Conservation (phyloP, 2,329 filamentous ascomycete genomes). For the Tolypocladium guangdongense region DNA sequence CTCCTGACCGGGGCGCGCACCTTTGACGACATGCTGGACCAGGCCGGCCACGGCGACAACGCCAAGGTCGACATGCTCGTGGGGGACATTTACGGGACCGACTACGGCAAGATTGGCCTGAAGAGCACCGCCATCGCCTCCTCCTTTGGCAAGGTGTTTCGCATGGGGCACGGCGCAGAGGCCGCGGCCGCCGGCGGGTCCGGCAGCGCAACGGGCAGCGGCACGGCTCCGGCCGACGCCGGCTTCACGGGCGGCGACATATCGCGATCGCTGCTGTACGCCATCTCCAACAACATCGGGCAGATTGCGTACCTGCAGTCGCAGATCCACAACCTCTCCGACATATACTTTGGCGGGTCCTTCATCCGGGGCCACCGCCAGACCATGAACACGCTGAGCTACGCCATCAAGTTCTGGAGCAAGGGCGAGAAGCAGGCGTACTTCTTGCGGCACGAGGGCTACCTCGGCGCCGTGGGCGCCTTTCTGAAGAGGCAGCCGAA, state of each 20-base stretch:
- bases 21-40: constrained; percentile 96
- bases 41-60: constrained; percentile 88
- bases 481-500: constrained; percentile 84
- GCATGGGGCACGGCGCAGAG: constrained; percentile 80
- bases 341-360: constrained; percentile 95
- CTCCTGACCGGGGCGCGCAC: constrained; percentile 84
- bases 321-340: constrained; percentile 79
- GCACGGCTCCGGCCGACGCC: constrained; percentile 23
- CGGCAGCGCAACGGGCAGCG: constrained; percentile 41
- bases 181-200: constrained; percentile 68
- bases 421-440: constrained; percentile 91
- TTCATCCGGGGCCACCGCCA: constrained; percentile 95
- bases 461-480: constrained; percentile 85
- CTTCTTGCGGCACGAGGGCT: constrained; percentile 91
- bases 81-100: constrained; percentile 93
- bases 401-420: constrained; percentile 96
- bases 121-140: constrained; percentile 94
- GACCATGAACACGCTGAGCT: constrained; percentile 95
- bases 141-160: constrained; percentile 94
- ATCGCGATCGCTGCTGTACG: constrained; percentile 82
- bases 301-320: constrained; percentile 97
- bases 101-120: constrained; percentile 91
- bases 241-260: constrained; percentile 74
- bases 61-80: constrained; percentile 91
- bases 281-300: constrained; percentile 95